Evolutionary conservation across 129 eudicot species (phyloP).

Genomic region (Flaveria robusta): DNA sequence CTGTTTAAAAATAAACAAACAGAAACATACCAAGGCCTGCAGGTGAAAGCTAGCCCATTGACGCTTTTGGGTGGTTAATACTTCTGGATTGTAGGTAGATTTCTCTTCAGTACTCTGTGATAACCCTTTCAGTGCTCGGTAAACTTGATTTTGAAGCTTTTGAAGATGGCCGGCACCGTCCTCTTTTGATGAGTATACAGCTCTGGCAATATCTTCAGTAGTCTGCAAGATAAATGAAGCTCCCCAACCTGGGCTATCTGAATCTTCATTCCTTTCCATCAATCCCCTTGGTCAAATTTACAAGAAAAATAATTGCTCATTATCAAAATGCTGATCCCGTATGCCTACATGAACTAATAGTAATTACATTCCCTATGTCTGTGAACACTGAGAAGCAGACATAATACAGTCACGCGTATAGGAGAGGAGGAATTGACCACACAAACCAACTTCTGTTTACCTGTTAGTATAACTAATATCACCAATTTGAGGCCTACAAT

Average conservation of each 20-base stretch:
- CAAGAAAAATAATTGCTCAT: neutral
- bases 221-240: constrained; percentile 78
- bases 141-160: constrained; percentile 75
- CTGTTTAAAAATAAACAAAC: constrained; percentile 4
- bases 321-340: neutral
- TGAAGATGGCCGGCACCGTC: constrained; percentile 75
- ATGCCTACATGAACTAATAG: constrained; percentile 1
- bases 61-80: constrained; percentile 90
- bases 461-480: neutral
- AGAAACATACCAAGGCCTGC: constrained; percentile 72
- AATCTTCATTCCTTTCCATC: constrained; percentile 71
- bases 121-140: constrained; percentile 72
- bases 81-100: constrained; percentile 82
- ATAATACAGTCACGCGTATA: neutral
- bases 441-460: constrained; percentile 1
- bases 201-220: constrained; percentile 81
- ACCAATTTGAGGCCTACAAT: neutral
- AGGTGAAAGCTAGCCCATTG: constrained; percentile 97
- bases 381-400: neutral
- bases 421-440: neutral
- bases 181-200: constrained; percentile 73
- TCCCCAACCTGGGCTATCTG: constrained; percentile 82
- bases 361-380: neutral
- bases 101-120: constrained; percentile 62
- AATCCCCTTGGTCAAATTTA: constrained; percentile 31